Percentiles rank a stretch among this genome's conserved stretches.
Evolutionary conservation across 352 stramenopile species (phyloP).

Genomic region (Pythium guiyangense): DNA sequence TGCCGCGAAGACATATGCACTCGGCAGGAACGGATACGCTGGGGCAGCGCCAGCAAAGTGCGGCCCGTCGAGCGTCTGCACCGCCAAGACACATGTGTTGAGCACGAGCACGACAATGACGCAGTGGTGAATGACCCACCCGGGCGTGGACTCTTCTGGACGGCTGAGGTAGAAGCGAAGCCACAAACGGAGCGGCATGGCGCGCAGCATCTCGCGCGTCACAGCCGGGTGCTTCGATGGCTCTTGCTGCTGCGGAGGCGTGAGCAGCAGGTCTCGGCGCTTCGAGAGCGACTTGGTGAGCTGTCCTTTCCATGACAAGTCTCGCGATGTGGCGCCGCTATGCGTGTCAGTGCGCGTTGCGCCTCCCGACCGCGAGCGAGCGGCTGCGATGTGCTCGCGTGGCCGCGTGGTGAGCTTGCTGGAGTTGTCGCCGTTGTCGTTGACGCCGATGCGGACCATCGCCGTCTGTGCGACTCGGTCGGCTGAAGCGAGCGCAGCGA

Average conservation of each 20-base stretch:
- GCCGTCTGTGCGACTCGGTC: too few relatives aligned
- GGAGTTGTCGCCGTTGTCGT: neutral
- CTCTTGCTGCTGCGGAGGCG: conserved; percentile 3
- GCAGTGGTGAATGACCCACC: conserved; percentile 32
- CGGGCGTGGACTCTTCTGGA: conserved; percentile 33
- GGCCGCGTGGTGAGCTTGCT: too few relatives aligned
- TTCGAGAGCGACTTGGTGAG: neutral
- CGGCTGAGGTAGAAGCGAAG: conserved; percentile 35
- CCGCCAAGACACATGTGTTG: conserved; percentile 34
- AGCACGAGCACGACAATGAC: conserved; percentile 26
- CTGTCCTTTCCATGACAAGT: neutral
- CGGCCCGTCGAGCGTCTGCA: conserved; percentile 48
- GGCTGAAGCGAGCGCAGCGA: too few relatives aligned
- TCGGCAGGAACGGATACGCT: conserved; percentile 37
- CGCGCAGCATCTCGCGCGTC: conserved; percentile 18
- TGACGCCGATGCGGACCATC: conserved; percentile 6
- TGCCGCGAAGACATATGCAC: conserved; percentile 16
- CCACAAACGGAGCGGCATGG: conserved; percentile 24
- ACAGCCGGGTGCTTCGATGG: neutral
- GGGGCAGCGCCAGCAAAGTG: conserved; percentile 33
- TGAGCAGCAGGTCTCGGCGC: neutral
- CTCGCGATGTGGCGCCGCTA: too few relatives aligned
- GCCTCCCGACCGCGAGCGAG: too few relatives aligned
- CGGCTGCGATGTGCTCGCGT: too few relatives aligned
- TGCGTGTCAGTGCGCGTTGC: neutral